These are phyloP conservation scores for Collybia sp. DNA, from an alignment of 768 basidiomycete genomes.

Conservation along the genomic window DNA sequence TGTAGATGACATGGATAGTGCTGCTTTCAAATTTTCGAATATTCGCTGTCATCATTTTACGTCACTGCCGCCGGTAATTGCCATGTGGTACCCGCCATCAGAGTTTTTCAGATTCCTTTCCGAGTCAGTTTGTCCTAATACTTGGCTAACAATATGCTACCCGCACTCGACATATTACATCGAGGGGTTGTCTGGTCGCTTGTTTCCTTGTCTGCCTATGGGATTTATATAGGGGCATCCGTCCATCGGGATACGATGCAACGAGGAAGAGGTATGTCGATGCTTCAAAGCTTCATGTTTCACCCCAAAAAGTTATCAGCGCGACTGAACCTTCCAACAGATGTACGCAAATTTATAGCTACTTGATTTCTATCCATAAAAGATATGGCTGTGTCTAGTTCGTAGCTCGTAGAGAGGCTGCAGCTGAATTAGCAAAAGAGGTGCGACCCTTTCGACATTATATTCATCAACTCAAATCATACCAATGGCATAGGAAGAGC, in stretches of 20 bases:
- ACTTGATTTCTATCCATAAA: constrained; percentile 1
- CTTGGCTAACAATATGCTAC: constrained; percentile 4
- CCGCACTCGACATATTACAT: constrained; percentile 45
- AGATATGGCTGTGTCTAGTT: constrained; percentile 16
- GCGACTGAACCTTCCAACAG: constrained; percentile 12
- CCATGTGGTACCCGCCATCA: no score
- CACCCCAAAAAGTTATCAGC: constrained; percentile 5
- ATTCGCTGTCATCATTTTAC: no score
- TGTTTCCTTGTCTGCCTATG: constrained; percentile 46
- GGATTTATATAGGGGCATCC: constrained; percentile 44
- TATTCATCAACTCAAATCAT: background rate
- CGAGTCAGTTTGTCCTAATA: no score
- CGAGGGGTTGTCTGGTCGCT: constrained; percentile 51
- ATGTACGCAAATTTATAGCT: constrained; percentile 17
- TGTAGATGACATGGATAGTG: background rate
- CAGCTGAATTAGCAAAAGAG: constrained; percentile 19
- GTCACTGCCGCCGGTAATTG: no score
- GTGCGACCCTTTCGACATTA: constrained; percentile 12
- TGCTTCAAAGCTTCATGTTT: background rate
- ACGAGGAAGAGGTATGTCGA: constrained; percentile 47
- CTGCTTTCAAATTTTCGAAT: background rate
- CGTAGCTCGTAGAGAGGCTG: constrained; percentile 26
- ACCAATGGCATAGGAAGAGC: constrained; percentile 26
- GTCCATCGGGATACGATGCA: constrained; percentile 52
- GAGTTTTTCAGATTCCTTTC: no score